Evolutionary conservation across 495 filamentous ascomycete species (phyloP).

Genomic region (Penicilliopsis zonata): DNA sequence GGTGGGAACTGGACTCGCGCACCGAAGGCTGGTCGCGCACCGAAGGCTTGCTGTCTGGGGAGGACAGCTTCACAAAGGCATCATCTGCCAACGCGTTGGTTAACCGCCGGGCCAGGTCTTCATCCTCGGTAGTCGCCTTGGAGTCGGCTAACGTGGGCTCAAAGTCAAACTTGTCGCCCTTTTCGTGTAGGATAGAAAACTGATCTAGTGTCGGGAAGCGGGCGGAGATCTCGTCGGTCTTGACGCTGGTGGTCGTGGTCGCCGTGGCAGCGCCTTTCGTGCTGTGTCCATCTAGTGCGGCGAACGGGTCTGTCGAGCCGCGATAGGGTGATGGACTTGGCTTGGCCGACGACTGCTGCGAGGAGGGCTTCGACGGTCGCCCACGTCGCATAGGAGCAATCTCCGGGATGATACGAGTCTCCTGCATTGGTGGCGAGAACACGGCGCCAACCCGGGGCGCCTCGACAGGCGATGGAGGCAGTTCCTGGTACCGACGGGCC

Average conservation of each 20-base stretch:
- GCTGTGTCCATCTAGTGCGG: slow-evolving; percentile 61
- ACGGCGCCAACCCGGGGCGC: slow-evolving; percentile 57
- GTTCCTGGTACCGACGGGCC: slow-evolving; percentile 45
- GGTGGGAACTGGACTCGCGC: slow-evolving; percentile 11
- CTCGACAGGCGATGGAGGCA: slow-evolving; percentile 42
- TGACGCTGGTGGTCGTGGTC: too few species aligned
- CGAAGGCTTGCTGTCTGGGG: slow-evolving; percentile 18
- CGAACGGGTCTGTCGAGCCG: slow-evolving; percentile 72
- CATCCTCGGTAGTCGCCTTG: slow-evolving; percentile 39
- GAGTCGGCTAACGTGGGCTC: slow-evolving; percentile 38
- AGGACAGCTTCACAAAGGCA: slow-evolving; percentile 52
- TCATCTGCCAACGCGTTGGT: slow-evolving; percentile 82
- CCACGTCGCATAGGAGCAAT: slow-evolving; percentile 92
- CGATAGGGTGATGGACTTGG: slow-evolving; percentile 66
- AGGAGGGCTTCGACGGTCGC: slow-evolving; percentile 50
- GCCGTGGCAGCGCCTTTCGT: too few species aligned
- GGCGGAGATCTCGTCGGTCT: slow-evolving; percentile 66
- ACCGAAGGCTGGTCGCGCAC: too few species aligned
- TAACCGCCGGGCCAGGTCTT: slow-evolving; percentile 60
- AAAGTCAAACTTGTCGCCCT: slow-evolving; percentile 83
- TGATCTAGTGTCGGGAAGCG: slow-evolving; percentile 89
- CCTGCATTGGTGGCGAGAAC: slow-evolving; percentile 51
- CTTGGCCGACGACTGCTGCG: slow-evolving; percentile 34
- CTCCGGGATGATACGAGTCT: slow-evolving; percentile 68
- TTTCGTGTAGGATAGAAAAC: slow-evolving; percentile 81